phyloP scores from a whole-genome alignment of 306 rosid species.

The Sesbania bispinosa region DNA sequence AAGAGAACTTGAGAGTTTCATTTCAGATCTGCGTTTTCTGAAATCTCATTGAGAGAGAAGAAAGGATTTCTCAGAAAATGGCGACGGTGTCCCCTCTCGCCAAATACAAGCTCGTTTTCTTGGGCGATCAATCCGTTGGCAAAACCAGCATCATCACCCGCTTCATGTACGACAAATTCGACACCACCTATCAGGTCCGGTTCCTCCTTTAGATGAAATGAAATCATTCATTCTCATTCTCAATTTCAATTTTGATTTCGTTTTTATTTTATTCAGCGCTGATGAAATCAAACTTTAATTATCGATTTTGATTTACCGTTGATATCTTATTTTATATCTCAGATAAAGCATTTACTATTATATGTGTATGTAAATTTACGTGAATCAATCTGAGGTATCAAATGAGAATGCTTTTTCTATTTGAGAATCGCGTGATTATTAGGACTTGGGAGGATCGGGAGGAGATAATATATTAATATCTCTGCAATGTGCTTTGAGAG shows the following conservation, averaged over 20 bases:
- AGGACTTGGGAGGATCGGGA: not conserved
- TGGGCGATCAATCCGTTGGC: conserved; percentile 93
- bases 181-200: conserved; percentile 81
- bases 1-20: conserved; percentile 14
- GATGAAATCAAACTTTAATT: not conserved
- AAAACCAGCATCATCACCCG: conserved; percentile 97
- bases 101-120: conserved; percentile 57
- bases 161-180: conserved; percentile 96
- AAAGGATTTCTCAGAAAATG: conserved; percentile 33
- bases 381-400: not conserved
- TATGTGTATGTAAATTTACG: conserved; percentile 7
- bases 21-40: conserved; percentile 36
- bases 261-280: not conserved
- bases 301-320: not conserved
- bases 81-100: conserved; percentile 95
- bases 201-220: not conserved
- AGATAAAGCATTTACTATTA: not conserved
- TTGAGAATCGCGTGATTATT: not conserved
- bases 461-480: not conserved
- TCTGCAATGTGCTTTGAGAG: not conserved
- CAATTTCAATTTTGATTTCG: not conserved
- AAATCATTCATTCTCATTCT: not conserved
- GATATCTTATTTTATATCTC: not conserved
- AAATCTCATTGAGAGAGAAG: not conserved
- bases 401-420: too few relatives aligned